Conservation (phyloP, 169 alveolate species). For the Cryptosporidium meleagridis region DNA sequence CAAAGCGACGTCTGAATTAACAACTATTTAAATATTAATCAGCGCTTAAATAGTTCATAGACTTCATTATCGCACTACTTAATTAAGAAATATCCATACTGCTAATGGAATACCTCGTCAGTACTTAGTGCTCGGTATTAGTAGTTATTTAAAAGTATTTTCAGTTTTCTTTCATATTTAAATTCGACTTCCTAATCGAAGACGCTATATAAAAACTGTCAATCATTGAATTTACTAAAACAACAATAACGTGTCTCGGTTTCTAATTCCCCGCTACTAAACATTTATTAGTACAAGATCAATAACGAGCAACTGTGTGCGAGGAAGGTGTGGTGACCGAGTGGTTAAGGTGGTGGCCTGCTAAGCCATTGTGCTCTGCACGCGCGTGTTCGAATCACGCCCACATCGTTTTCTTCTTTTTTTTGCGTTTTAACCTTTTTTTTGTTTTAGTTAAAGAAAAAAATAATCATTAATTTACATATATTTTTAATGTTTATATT, state of each 20-base stretch:
- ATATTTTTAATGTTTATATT: too few relatives aligned
- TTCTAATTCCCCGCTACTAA: not conserved
- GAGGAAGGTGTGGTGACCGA: slow-evolving; percentile 75
- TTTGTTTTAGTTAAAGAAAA: too few relatives aligned
- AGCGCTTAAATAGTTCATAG: slow-evolving; percentile 66
- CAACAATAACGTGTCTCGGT: not conserved
- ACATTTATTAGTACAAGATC: slow-evolving; percentile 1
- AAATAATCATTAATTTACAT: too few relatives aligned
- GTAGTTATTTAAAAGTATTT: not conserved
- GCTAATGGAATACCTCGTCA: slow-evolving; percentile 49
- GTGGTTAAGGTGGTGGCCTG: slow-evolving; percentile 79
- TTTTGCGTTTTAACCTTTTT: too few relatives aligned
- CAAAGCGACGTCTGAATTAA: slow-evolving; percentile 66
- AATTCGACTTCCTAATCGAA: not conserved
- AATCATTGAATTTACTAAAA: not conserved
- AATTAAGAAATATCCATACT: slow-evolving; percentile 62
- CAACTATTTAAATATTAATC: not conserved
- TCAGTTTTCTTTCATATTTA: not conserved
- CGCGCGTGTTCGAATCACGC: slow-evolving; percentile 79
- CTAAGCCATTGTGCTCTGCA: slow-evolving; percentile 78
- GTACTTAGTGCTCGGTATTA: slow-evolving; percentile 54
- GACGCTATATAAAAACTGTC: not conserved
- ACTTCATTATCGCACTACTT: slow-evolving; percentile 28
- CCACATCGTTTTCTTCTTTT: slow-evolving; percentile 63
- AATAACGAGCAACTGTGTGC: not conserved